Base-by-base conservation (phyloP, 2,329 filamentous ascomycete genomes). In the Cytospora paraplurivora region DNA sequence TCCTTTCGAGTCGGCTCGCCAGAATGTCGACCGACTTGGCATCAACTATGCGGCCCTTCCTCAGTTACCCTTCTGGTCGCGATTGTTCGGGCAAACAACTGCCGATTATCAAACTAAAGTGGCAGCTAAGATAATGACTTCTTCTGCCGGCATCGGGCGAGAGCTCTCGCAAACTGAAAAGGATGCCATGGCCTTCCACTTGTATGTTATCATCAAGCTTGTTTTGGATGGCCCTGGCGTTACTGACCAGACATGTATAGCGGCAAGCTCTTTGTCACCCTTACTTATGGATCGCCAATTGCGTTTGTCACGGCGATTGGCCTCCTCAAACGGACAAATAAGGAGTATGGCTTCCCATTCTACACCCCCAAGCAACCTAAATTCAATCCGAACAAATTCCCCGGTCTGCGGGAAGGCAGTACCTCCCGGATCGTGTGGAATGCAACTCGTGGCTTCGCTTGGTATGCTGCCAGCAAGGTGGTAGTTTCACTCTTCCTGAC, bases 341-440 rank as follows among this genome's bases (percentile, higher is more conserved):
- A 19, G 27, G 74, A 69, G 4, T 78, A 75, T 68, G 73, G 71
- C 7, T 81, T 81, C 67, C 77, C 78, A 17, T 72, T 81, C 49
- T 77, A 73, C 68, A 72, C 69, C 44, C 77, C 77, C 2, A 73
- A 75, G 52, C 68, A 70, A 44, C 56, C 62, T 21, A 68, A 54
- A 34, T 74, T 76, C 44, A 69, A 75, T 59, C 74, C 76, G 10
- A 35, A 59, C 35, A 58, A 63, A 13, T 78, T 77, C 52, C 75
- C 76, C 4, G 34, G 73, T n/a, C 49, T 75, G 1, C 70, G 66
- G 3, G 55, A 49, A 35, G 75, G 75, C 4, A 53, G 12, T 0
- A 47, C n/a, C 0, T 74, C 76, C 6, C 64, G 56, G 32, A 17
- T 49, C 17, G 59, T 69, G 21, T 81, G 79, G 79, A 77, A 80